Evolutionary conservation across 805 yeast species (phyloP).

Genomic region (Blastobotrys peoriensis): DNA sequence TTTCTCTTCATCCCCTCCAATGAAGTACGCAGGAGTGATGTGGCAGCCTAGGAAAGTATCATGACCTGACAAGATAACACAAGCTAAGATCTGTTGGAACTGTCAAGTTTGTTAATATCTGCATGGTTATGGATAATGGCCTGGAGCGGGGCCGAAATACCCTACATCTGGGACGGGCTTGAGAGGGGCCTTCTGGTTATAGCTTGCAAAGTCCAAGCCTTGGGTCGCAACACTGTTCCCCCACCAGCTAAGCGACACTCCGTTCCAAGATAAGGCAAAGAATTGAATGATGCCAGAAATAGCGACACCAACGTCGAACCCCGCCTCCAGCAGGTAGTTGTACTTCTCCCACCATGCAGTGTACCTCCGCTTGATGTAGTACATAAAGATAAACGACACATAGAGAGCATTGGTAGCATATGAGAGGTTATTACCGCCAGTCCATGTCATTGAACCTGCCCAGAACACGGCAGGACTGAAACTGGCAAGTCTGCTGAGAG

Average conservation of each 20-base stretch:
- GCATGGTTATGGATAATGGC: background rate
- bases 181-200: constrained; percentile 8
- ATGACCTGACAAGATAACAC: too few relatives aligned
- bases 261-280: constrained; percentile 35
- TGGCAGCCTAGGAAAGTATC: too few relatives aligned
- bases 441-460: constrained; percentile 38
- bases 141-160: constrained; percentile 13
- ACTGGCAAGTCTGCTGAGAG: constrained; percentile 15
- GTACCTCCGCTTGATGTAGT: constrained; percentile 37
- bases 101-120: too few relatives aligned
- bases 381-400: constrained; percentile 41
- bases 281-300: constrained; percentile 42
- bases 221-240: constrained; percentile 32
- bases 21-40: too few relatives aligned
- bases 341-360: constrained; percentile 50
- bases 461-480: constrained; percentile 42
- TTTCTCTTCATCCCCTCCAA: too few relatives aligned
- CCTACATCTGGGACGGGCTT: constrained; percentile 17
- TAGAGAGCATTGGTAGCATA: constrained; percentile 37
- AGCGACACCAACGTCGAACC: constrained; percentile 46
- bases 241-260: constrained; percentile 39
- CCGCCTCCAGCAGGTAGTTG: constrained; percentile 44
- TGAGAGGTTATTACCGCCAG: constrained; percentile 39
- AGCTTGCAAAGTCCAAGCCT: constrained; percentile 12
- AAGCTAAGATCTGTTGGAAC: too few relatives aligned